phyloP scores from a whole-genome alignment of 768 basidiomycete genomes.

The Lactarius evosmus region DNA sequence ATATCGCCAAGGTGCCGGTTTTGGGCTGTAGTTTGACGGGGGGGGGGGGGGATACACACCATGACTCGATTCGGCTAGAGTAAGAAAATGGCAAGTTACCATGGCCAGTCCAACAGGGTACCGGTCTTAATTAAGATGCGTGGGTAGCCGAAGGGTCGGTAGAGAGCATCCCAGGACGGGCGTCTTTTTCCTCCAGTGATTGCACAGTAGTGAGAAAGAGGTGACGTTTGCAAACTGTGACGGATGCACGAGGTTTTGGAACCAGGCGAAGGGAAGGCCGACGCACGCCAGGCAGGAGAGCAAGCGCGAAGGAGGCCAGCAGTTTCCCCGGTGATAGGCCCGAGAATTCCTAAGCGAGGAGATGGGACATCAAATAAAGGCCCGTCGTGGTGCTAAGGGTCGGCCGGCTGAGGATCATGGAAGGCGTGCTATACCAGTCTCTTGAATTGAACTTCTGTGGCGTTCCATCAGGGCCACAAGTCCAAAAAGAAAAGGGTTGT shows the following conservation, averaged over 20 bases:
- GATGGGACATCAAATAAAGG: neutral
- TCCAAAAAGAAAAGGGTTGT: neutral
- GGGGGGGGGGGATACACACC: neutral
- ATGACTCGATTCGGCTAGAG: conserved; percentile 9
- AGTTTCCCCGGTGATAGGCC: conserved; percentile 16
- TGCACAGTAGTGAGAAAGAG: neutral
- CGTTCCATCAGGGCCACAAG: neutral
- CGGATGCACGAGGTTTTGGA: neutral
- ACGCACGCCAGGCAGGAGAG: conserved; percentile 1
- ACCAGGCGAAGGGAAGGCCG: neutral
- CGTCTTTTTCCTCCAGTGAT: too few relatives aligned
- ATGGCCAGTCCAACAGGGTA: neutral
- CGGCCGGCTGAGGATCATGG: conserved; percentile 3
- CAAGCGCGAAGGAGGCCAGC: conserved; percentile 12
- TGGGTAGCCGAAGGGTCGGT: neutral
- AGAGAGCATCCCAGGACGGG: neutral
- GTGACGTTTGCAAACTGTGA: neutral
- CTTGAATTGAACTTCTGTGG: conserved; percentile 3
- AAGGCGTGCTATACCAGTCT: neutral
- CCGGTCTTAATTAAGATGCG: neutral
- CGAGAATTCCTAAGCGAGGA: conserved; percentile 9
- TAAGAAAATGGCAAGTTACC: neutral
- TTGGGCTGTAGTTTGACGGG: neutral
- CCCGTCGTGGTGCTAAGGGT: neutral
- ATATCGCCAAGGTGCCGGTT: conserved; percentile 16